Conservation (phyloP, 2,329 filamentous ascomycete species). For the Neocatenulostroma microsporum region DNA sequence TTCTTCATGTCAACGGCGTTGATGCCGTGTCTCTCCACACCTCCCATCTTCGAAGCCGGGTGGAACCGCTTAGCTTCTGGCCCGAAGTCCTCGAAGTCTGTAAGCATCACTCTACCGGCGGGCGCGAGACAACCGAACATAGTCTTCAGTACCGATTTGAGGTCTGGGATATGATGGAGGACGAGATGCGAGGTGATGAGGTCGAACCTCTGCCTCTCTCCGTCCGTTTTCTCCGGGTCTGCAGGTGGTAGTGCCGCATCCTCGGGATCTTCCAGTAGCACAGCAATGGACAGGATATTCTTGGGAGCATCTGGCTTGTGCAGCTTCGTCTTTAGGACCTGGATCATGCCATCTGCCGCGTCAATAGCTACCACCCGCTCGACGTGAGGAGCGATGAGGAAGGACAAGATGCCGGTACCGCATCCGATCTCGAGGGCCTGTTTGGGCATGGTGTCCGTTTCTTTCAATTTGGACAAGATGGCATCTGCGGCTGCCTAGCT, state of each 20-base stretch:
- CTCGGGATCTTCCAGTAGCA: conserved; percentile 20
- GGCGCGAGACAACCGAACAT: conserved; percentile 18
- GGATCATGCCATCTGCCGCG: conserved; percentile 22
- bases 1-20: conserved; percentile 14
- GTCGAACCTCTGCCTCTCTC: conserved; percentile 19
- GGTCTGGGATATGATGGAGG: conserved; percentile 20
- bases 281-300: conserved; percentile 18
- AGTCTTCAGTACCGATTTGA: conserved; percentile 16
- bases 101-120: conserved; percentile 18
- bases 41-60: conserved; percentile 18
- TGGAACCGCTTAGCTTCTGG: conserved; percentile 21
- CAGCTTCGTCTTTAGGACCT: conserved; percentile 18
- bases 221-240: conserved; percentile 4
- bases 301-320: conserved; percentile 10
- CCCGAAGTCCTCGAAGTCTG: conserved; percentile 22
- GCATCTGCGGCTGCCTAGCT: conserved; percentile 15
- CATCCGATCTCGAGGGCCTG: conserved; percentile 21
- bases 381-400: conserved; percentile 16
- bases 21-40: conserved; percentile 21
- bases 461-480: conserved; percentile 10
- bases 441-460: not conserved
- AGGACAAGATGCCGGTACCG: conserved; percentile 20
- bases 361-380: conserved; percentile 18
- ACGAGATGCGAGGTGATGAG: conserved; percentile 22
- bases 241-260: conserved; percentile 14